These are phyloP conservation scores for Fusarium begoniae DNA, from an alignment of 2,329 filamentous ascomycete genomes.

Conservation along the genomic window DNA sequence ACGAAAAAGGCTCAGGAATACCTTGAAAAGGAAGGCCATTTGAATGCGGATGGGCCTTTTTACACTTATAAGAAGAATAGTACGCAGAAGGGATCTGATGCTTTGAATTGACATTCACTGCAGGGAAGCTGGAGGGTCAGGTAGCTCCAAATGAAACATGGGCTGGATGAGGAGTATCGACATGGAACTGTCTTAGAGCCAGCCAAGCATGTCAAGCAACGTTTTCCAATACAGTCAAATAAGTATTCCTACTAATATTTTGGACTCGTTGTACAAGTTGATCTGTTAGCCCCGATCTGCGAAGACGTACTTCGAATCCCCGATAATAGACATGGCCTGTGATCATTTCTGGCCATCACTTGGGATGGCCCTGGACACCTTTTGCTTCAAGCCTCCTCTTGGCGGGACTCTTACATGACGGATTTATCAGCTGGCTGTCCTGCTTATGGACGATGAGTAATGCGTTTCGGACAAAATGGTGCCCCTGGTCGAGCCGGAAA, in stretches of 20 bases:
- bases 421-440: background rate
- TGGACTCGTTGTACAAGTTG: background rate
- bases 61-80: background rate
- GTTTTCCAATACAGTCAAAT: too few species aligned
- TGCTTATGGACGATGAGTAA: background rate
- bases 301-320: rapidly evolving
- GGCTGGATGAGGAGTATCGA: background rate
- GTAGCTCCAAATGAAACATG: background rate
- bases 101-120: background rate
- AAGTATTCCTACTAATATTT: rapidly evolving
- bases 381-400: too few species aligned
- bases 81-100: background rate
- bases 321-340: background rate
- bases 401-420: too few species aligned
- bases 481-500: background rate
- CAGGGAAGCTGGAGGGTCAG: background rate
- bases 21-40: too few species aligned
- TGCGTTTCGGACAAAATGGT: background rate
- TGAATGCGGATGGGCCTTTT: background rate
- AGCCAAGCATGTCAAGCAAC: rapidly evolving
- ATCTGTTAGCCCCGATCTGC: background rate
- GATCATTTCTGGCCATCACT: too few species aligned
- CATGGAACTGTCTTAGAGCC: background rate
- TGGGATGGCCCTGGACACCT: background rate
- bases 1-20: too few species aligned